phyloP scores from a whole-genome alignment of 2,329 filamentous ascomycete species.

The Fonsecaea nubica region DNA sequence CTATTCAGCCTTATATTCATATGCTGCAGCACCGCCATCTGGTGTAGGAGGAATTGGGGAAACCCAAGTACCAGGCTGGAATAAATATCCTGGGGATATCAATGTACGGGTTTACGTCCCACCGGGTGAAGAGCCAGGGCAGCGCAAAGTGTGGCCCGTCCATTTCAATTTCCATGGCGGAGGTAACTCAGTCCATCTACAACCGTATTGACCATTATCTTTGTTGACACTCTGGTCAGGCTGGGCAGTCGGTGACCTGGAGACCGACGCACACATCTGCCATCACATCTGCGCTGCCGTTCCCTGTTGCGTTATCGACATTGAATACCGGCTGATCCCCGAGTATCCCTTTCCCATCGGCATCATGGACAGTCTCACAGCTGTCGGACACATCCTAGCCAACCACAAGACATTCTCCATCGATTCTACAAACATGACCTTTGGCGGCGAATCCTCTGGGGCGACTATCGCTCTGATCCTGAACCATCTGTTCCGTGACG shows the following conservation, averaged over 20 bases:
- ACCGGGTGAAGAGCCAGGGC: constrained; percentile 38
- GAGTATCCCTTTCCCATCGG: constrained; percentile 40
- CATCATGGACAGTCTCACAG: constrained; percentile 37
- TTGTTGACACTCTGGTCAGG: constrained; percentile 27
- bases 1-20: constrained; percentile 38
- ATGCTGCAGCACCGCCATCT: constrained; percentile 36
- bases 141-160: constrained; percentile 40
- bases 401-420: constrained; percentile 41
- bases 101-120: constrained; percentile 40
- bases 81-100: constrained; percentile 40
- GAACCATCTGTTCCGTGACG: constrained; percentile 38
- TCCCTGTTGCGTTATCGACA: constrained; percentile 39
- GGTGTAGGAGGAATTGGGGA: constrained; percentile 41
- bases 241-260: constrained; percentile 40
- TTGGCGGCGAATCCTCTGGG: constrained; percentile 39
- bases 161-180: constrained; percentile 42
- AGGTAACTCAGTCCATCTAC: constrained; percentile 27
- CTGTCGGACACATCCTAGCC: constrained; percentile 36
- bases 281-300: constrained; percentile 40
- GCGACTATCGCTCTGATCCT: constrained; percentile 39
- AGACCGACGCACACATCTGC: constrained; percentile 40
- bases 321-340: constrained; percentile 40
- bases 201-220: neutral
- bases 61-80: constrained; percentile 38
- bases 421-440: constrained; percentile 37